Conservation (phyloP, 192 early-diverging fungal species). For the Podila verticillata region DNA sequence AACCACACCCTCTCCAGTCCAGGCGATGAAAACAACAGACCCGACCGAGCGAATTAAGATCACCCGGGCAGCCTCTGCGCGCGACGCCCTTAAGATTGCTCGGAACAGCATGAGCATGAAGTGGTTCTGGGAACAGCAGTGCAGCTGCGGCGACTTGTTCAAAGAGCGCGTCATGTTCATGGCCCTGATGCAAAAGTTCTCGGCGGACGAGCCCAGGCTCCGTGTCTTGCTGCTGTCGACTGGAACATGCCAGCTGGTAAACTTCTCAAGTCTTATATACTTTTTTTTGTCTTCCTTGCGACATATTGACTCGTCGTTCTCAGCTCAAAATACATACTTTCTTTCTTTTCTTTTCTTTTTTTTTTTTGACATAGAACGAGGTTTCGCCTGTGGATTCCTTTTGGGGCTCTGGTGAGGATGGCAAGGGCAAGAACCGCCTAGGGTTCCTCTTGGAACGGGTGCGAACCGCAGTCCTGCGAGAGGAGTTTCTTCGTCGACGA, state of each 20-base stretch:
- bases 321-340: too few species aligned
- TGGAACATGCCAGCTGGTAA: slow-evolving; percentile 8
- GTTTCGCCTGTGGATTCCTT: not conserved
- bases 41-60: not conserved
- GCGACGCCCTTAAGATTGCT: not conserved
- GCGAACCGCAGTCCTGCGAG: not conserved
- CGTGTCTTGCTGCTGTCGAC: not conserved
- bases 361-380: not conserved
- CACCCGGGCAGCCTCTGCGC: not conserved
- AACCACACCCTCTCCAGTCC: not conserved
- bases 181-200: slow-evolving; percentile 7
- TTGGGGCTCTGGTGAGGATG: slow-evolving; percentile 1
- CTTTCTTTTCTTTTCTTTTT: too few species aligned
- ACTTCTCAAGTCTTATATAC: too few species aligned
- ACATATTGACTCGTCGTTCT: too few species aligned
- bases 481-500: not conserved
- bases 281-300: too few species aligned
- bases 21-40: not conserved
- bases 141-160: not conserved
- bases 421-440: slow-evolving; percentile 2
- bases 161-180: slow-evolving; percentile 6
- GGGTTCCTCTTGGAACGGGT: slow-evolving; percentile 6
- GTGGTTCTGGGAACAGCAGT: slow-evolving; percentile 5
- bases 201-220: not conserved
- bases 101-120: not conserved